These are phyloP conservation scores for Coffea humblotiana DNA, from an alignment of 305 asterid genomes.

Conservation along the genomic window DNA sequence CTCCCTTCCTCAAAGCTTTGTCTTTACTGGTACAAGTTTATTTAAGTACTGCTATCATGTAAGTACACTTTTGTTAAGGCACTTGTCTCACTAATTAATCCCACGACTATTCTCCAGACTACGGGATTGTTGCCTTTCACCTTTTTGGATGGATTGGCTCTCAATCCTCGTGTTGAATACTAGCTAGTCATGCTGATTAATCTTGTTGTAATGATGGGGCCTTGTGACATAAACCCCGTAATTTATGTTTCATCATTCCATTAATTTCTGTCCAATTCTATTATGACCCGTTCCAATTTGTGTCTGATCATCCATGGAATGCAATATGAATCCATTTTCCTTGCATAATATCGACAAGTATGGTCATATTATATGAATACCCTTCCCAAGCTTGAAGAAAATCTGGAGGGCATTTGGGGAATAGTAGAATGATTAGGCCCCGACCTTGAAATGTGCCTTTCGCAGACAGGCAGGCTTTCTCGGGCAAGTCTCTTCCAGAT, in stretches of 20 bases:
- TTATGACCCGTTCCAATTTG: no score
- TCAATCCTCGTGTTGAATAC: neutral
- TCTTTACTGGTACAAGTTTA: no score
- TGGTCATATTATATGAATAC: neutral
- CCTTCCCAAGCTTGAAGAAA: neutral
- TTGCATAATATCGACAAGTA: neutral
- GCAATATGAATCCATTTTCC: no score
- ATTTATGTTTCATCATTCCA: no score
- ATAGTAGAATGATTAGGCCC: slow-evolving; percentile 8
- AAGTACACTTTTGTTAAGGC: no score
- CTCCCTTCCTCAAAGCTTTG: neutral
- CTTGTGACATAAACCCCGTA: neutral
- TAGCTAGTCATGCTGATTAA: neutral
- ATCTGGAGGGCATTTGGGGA: slow-evolving; percentile 21
- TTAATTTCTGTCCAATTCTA: no score
- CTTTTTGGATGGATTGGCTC: slow-evolving; percentile 13
- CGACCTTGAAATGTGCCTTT: slow-evolving; percentile 28
- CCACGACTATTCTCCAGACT: slow-evolving; percentile 22
- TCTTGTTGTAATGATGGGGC: slow-evolving; percentile 1
- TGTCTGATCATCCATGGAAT: no score
- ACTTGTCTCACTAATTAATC: neutral
- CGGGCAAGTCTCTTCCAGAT: slow-evolving; percentile 19
- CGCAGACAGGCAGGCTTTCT: slow-evolving; percentile 34
- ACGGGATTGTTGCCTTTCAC: neutral
- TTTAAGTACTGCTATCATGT: no score